Evolutionary conservation across 495 filamentous ascomycete genomes (phyloP), one percentile per base, ranked within the genome.

Genomic region (Daldinia childiae): DNA sequence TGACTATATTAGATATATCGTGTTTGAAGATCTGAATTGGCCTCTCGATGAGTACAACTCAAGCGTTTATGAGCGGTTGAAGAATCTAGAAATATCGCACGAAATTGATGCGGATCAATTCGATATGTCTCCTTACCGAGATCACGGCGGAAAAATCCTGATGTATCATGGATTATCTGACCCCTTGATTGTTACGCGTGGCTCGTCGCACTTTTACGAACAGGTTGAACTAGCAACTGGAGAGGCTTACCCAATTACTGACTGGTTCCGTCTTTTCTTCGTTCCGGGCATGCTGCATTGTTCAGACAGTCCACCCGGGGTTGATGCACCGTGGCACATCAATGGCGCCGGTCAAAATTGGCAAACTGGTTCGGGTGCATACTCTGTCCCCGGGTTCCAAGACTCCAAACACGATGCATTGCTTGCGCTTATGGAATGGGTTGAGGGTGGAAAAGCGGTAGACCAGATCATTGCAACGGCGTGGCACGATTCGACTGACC

Each of bases 81-180:
- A 62, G 51, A 43, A 27, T 9, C 51, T 66, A 0, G 27, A 38
- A 41, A n/a, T 30, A 36, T 66, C 64, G 66, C 4, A 73, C 57
- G 21, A 68, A 62, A 9, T 80, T 39, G 74, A 82, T 11, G 85
- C 86, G 0, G 74, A 78, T 51, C 67, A 84, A 6, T 86, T 80
- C 73, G 81, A 86, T 66, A 73, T 89, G 55, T 77, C 78, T 0
- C 76, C 77, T 0, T 87, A 82, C 75, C 63, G 80, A 7, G 59
- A 69, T 1, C 73, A 76, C 6, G 86, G 86, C 7, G 87, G 84
- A 7, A 89, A 89, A 66, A 71, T 88, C 1, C 56, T 89, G 45
- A 73, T 83, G 59, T 89, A 89, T 62, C 87, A 89, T 60, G 87
- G 87, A 6, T 29, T 82, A 5, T 74, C 80, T 9, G 88, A 90